Conservation (phyloP, 805 yeast genomes). For the Saturnispora sanitii region DNA sequence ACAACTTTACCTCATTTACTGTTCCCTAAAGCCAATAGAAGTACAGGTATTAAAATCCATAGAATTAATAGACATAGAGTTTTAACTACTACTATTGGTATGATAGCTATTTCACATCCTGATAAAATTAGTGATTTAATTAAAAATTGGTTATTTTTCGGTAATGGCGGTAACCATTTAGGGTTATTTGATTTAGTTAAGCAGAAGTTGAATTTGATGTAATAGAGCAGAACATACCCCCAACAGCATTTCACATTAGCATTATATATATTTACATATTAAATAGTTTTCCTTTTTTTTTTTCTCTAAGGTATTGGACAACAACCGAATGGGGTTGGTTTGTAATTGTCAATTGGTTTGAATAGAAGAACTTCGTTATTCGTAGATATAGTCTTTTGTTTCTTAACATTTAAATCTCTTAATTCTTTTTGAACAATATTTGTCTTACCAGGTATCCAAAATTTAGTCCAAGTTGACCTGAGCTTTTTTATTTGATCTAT, state of each 20-base stretch:
- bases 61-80: constrained; percentile 15
- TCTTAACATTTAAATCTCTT: background rate
- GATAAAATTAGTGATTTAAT: constrained; percentile 16
- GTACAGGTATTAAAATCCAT: constrained; percentile 15
- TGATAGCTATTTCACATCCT: constrained; percentile 19
- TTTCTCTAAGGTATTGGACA: background rate
- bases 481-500: constrained; percentile 14
- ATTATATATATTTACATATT: no score
- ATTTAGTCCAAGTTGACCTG: constrained; percentile 17
- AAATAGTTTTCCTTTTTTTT: background rate
- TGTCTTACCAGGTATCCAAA: constrained; percentile 14
- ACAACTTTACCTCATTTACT: constrained; percentile 2
- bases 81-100: constrained; percentile 20
- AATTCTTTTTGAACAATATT: constrained; percentile 5
- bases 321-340: constrained; percentile 46
- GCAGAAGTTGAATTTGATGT: constrained; percentile 8
- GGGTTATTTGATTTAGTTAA: constrained; percentile 20
- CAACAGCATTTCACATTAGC: no score
- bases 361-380: constrained; percentile 6
- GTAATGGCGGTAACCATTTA: constrained; percentile 18
- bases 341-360: constrained; percentile 32
- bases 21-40: background rate
- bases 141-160: constrained; percentile 22
- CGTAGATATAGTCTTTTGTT: constrained; percentile 9
- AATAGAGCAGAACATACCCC: no score